Evolutionary conservation across 768 basidiomycete species (phyloP).

Genomic region (Phylloporus sp.): DNA sequence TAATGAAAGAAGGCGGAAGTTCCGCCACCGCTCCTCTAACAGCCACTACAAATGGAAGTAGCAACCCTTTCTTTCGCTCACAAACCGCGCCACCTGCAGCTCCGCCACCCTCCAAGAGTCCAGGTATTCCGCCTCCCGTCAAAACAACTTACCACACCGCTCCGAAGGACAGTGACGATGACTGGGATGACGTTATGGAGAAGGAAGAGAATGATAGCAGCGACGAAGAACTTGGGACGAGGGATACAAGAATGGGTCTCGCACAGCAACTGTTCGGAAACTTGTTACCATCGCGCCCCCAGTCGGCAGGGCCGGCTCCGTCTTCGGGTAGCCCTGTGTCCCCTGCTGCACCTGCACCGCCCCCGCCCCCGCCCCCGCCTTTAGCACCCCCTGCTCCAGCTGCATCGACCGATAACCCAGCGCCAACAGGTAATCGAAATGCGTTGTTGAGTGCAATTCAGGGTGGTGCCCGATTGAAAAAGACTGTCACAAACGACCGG

Average conservation of each 20-base stretch:
- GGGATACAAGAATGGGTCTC: constrained; percentile 63
- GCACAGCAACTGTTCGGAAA: constrained; percentile 78
- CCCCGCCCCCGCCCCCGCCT: constrained; percentile 38
- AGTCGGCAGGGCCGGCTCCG: constrained; percentile 45
- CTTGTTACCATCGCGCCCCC: constrained; percentile 57
- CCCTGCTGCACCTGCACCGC: constrained; percentile 34
- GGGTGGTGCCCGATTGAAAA: constrained; percentile 64
- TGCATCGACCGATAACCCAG: constrained; percentile 29
- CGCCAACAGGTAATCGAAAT: constrained; percentile 48
- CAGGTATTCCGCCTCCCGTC: constrained; percentile 40
- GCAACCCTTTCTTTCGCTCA: constrained; percentile 73
- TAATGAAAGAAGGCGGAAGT: constrained; percentile 49
- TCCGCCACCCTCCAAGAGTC: constrained; percentile 36
- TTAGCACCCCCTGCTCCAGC: constrained; percentile 27
- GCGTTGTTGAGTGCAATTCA: constrained; percentile 81
- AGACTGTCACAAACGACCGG: constrained; percentile 80
- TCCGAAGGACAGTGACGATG: constrained; percentile 58
- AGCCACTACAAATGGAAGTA: constrained; percentile 40
- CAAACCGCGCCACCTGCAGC: constrained; percentile 40
- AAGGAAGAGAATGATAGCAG: constrained; percentile 66
- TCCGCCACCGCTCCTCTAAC: constrained; percentile 25
- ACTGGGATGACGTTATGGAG: constrained; percentile 84
- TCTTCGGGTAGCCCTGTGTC: constrained; percentile 24
- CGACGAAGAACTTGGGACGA: constrained; percentile 73
- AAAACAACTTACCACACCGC: constrained; percentile 63